phyloP scores from a whole-genome alignment of 352 stramenopile genomes.

The Phytophthora kernoviae region DNA sequence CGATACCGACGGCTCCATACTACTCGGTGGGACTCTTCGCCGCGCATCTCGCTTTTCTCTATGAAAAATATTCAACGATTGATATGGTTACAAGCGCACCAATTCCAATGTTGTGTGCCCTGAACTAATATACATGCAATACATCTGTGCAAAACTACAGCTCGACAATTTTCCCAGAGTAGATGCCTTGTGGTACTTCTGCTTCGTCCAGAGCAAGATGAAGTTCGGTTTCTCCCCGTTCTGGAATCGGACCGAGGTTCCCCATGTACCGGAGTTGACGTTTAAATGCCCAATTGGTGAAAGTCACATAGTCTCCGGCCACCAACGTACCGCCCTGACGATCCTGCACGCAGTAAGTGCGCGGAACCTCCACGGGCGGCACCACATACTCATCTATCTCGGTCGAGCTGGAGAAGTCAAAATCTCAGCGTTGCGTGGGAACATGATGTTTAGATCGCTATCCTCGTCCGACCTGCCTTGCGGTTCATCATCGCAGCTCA shows the following conservation, averaged over 20 bases:
- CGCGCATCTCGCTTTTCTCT: too few relatives aligned
- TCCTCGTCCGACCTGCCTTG: constrained; percentile 4
- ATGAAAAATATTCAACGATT: too few relatives aligned
- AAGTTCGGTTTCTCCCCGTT: constrained; percentile 17
- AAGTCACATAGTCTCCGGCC: constrained; percentile 26
- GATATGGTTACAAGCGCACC: too few relatives aligned
- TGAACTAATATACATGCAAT: too few relatives aligned
- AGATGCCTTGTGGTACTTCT: constrained; percentile 8
- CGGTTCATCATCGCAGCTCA: constrained; percentile 10
- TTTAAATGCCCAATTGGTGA: constrained; percentile 38
- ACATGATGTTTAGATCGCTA: not conserved
- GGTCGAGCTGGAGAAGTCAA: not conserved
- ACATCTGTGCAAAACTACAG: constrained; percentile 15
- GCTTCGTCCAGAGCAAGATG: not conserved
- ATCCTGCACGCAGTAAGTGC: constrained; percentile 31
- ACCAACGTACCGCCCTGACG: constrained; percentile 27
- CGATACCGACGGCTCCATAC: too few relatives aligned
- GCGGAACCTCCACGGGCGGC: constrained; percentile 31
- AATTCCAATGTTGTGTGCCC: too few relatives aligned
- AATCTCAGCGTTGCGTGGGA: not conserved
- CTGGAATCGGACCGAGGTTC: constrained; percentile 23
- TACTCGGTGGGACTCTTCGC: too few relatives aligned
- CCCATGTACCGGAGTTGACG: constrained; percentile 13
- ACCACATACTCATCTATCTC: constrained; percentile 13
- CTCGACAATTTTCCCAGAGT: constrained; percentile 31